A percentile compares a stretch with the other conserved stretches of the same genome.
Evolutionary conservation across 306 rosid species (phyloP).

Genomic region (Glycyrrhiza uralensis): DNA sequence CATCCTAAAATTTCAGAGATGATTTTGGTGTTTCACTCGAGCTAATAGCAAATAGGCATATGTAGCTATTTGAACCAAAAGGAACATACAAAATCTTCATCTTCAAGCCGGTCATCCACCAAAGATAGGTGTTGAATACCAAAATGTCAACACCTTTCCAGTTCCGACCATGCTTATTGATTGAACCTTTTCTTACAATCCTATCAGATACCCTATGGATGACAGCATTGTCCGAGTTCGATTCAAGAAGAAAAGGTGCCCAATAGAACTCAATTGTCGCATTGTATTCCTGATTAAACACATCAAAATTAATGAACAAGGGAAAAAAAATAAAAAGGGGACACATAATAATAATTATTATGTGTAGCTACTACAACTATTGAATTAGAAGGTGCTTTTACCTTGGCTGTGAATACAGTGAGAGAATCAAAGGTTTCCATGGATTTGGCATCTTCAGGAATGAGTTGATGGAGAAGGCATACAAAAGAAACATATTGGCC

Average conservation of each 20-base stretch:
- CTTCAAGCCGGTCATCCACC: constrained; percentile 94
- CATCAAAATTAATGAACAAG: not conserved
- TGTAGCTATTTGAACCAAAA: not conserved
- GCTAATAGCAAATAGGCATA: not conserved
- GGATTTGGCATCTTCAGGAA: constrained; percentile 74
- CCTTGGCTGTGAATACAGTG: constrained; percentile 89
- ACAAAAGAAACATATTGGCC: constrained; percentile 89
- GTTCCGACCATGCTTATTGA: constrained; percentile 72
- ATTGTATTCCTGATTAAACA: constrained; percentile 56
- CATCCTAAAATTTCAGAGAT: too few species aligned
- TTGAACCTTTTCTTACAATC: constrained; percentile 79
- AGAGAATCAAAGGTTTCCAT: constrained; percentile 87
- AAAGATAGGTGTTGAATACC: constrained; percentile 87
- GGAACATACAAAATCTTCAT: constrained; percentile 71
- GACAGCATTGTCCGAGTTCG: constrained; percentile 78
- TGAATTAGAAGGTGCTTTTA: constrained; percentile 30
- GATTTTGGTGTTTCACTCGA: too few species aligned
- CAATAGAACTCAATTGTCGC: constrained; percentile 97
- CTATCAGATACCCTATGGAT: constrained; percentile 77
- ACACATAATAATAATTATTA: not conserved
- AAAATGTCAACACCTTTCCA: constrained; percentile 90
- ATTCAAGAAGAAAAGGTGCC: constrained; percentile 96
- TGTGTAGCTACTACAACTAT: not conserved
- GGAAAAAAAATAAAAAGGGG: not conserved
- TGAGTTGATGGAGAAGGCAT: constrained; percentile 79